Evolutionary conservation across 768 basidiomycete genomes (phyloP).

Genomic region (Lentinula sp.): DNA sequence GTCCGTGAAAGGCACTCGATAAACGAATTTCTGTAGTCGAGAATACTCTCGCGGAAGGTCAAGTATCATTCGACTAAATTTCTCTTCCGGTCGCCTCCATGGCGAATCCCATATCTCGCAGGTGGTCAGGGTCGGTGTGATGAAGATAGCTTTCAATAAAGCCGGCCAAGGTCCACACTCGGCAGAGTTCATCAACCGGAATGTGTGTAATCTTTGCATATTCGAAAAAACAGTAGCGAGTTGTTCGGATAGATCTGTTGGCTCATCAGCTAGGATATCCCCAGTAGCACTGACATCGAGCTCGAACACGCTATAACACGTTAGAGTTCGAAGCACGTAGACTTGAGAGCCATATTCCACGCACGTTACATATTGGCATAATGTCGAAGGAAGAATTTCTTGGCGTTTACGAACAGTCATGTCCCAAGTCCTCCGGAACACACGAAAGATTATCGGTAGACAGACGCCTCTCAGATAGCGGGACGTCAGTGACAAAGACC

Average conservation of each 20-base stretch:
- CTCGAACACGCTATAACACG: neutral
- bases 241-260: constrained; percentile 1
- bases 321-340: neutral
- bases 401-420: neutral
- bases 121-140: neutral
- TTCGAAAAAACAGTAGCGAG: neutral
- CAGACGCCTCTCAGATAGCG: constrained; percentile 2
- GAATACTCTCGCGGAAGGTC: neutral
- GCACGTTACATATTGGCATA: constrained; percentile 8
- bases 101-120: constrained; percentile 3
- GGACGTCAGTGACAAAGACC: constrained; percentile 4
- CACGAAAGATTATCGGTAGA: constrained; percentile 1
- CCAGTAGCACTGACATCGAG: constrained; percentile 2
- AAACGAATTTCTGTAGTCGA: neutral
- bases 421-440: neutral
- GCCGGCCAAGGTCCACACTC: constrained; percentile 5
- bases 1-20: constrained; percentile 6
- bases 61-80: neutral
- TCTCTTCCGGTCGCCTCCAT: constrained; percentile 3
- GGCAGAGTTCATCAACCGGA: constrained; percentile 3
- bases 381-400: neutral
- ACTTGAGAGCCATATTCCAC: neutral
- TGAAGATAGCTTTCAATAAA: neutral
- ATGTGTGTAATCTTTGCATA: neutral
- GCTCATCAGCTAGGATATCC: neutral